These are phyloP conservation scores for Rhododendron simsii DNA, from an alignment of 148 eudicot species.

Conservation along the genomic window DNA sequence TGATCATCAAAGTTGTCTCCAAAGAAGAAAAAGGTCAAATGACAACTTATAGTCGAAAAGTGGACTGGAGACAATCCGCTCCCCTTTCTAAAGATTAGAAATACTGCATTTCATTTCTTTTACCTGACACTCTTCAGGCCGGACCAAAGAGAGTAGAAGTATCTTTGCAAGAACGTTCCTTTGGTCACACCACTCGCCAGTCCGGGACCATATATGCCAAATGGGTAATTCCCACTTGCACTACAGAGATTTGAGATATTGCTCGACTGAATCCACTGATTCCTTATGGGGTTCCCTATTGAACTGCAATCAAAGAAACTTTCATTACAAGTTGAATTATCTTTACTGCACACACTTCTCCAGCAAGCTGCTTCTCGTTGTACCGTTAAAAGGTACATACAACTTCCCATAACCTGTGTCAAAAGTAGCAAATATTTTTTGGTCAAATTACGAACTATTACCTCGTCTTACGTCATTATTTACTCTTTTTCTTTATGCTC, in stretches of 20 bases:
- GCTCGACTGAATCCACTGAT: slow-evolving; percentile 48
- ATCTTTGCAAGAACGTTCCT: slow-evolving; percentile 42
- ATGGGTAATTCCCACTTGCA: slow-evolving; percentile 34
- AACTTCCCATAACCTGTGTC: slow-evolving; percentile 62
- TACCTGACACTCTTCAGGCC: slow-evolving; percentile 36
- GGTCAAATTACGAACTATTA: background rate
- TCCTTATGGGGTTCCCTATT: slow-evolving; percentile 29
- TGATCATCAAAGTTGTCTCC: background rate
- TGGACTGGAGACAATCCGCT: background rate
- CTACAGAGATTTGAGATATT: slow-evolving; percentile 41
- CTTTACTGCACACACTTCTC: slow-evolving; percentile 37
- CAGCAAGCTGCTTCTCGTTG: slow-evolving; percentile 74
- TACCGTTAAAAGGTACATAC: slow-evolving; percentile 64
- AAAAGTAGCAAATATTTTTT: background rate
- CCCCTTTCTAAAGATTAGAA: background rate
- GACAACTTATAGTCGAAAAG: background rate
- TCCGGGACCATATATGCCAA: slow-evolving; percentile 60
- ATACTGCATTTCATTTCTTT: background rate
- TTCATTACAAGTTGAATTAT: slow-evolving; percentile 27
- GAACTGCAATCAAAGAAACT: slow-evolving; percentile 46
- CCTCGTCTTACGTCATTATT: background rate
- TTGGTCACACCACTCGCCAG: slow-evolving; percentile 37
- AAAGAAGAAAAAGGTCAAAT: background rate
- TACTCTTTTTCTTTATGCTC: background rate
- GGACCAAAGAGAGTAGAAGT: slow-evolving; percentile 79